Evolutionary conservation across 805 yeast species (phyloP).

Genomic region (Kluyveromyces starmeri): DNA sequence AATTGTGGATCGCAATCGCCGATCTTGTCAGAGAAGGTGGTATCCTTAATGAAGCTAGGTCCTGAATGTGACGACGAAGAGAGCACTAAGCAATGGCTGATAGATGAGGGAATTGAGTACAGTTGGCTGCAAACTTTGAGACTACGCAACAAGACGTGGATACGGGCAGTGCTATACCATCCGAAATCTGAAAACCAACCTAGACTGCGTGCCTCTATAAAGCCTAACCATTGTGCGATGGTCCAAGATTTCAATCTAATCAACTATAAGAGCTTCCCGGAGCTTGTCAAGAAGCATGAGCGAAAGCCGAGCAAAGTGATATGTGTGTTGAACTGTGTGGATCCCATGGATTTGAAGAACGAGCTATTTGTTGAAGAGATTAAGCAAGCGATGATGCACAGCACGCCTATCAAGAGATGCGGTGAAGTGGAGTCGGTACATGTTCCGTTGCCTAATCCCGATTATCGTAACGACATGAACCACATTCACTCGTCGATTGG

Average conservation of each 20-base stretch:
- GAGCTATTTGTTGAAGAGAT: slow-evolving; percentile 41
- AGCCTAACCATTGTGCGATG: slow-evolving; percentile 17
- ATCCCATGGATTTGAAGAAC: slow-evolving; percentile 53
- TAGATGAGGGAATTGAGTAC: slow-evolving; percentile 7
- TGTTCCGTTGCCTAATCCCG: slow-evolving; percentile 49
- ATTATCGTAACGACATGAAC: slow-evolving; percentile 38
- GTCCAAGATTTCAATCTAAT: slow-evolving; percentile 16
- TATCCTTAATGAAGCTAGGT: neutral
- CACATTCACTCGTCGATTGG: slow-evolving; percentile 54
- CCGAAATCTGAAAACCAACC: slow-evolving; percentile 5
- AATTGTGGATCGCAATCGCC: slow-evolving; percentile 13
- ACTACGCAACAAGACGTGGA: slow-evolving; percentile 10
- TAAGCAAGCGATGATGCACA: slow-evolving; percentile 37
- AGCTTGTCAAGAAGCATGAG: slow-evolving; percentile 25
- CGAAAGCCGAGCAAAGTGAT: slow-evolving; percentile 38
- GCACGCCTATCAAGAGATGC: slow-evolving; percentile 34
- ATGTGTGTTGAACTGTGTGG: slow-evolving; percentile 56
- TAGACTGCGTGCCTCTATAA: slow-evolving; percentile 9
- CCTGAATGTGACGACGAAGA: slow-evolving; percentile 8
- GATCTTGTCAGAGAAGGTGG: slow-evolving; percentile 11
- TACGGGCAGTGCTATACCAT: slow-evolving; percentile 21
- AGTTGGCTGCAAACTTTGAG: slow-evolving; percentile 6
- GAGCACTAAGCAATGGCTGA: slow-evolving; percentile 7
- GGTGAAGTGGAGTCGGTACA: slow-evolving; percentile 40
- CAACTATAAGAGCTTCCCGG: slow-evolving; percentile 31